phyloP scores from a whole-genome alignment of 108 stramenopile species.

The Cylindrotheca fusiformis region DNA sequence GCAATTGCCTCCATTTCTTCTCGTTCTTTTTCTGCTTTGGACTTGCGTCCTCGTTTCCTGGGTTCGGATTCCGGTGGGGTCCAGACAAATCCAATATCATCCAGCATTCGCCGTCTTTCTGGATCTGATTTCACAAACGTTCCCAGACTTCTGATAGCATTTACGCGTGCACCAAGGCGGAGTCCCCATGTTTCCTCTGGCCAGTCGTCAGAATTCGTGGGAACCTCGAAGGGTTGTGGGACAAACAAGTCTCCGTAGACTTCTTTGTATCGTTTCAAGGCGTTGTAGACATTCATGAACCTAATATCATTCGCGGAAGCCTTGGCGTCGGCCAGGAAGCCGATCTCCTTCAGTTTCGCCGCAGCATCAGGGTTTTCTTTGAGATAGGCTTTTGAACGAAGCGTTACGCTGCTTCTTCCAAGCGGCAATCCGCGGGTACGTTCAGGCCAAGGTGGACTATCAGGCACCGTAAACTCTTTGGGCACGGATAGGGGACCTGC shows the following conservation, averaged over 20 bases:
- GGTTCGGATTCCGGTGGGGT: slow-evolving; percentile 55
- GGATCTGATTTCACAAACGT: slow-evolving; percentile 81
- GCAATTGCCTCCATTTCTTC: slow-evolving; percentile 27
- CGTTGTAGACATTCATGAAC: slow-evolving; percentile 73
- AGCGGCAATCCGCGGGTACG: slow-evolving; percentile 70
- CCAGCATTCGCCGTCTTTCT: slow-evolving; percentile 57
- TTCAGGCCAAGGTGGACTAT: slow-evolving; percentile 75
- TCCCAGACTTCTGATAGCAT: slow-evolving; percentile 87
- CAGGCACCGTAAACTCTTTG: slow-evolving; percentile 66
- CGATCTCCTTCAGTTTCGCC: slow-evolving; percentile 48
- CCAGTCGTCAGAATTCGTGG: slow-evolving; percentile 60
- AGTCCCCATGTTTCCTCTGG: slow-evolving; percentile 79
- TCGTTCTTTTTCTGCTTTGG: slow-evolving; percentile 44
- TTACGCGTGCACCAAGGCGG: slow-evolving; percentile 81
- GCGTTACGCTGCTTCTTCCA: slow-evolving; percentile 56
- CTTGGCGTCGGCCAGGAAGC: slow-evolving; percentile 19
- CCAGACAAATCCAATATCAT: slow-evolving; percentile 85
- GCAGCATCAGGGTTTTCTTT: slow-evolving; percentile 63
- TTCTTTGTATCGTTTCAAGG: slow-evolving; percentile 77
- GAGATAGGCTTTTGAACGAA: slow-evolving; percentile 59
- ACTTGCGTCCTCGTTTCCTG: slow-evolving; percentile 58
- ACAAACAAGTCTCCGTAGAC: slow-evolving; percentile 85
- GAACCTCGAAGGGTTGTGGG: slow-evolving; percentile 84
- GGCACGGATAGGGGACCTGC: slow-evolving; percentile 54
- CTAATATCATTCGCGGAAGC: slow-evolving; percentile 69